Evolutionary conservation across 2,329 filamentous ascomycete species (phyloP), one percentile per base, ranked within the genome.

Genomic region (Sarocladiaceae sp.): DNA sequence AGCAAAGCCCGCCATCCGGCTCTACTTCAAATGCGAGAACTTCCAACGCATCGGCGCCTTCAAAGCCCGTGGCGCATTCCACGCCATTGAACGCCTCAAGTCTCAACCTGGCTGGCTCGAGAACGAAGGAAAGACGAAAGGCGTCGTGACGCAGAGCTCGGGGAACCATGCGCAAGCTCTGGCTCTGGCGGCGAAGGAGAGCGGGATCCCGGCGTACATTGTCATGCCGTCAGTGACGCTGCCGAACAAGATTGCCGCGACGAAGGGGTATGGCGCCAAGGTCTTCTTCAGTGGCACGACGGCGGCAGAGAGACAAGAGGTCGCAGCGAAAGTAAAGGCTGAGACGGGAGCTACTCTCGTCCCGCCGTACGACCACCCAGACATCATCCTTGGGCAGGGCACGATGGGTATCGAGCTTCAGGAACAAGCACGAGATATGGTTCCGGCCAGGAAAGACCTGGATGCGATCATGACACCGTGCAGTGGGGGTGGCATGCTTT

Each of bases 11-110:
- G 74, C 64, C 33, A 68, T 91, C 33, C 72, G 75, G 13, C 70
- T 94, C 46, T 88, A 83, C 65, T 90, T 94, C 76, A 94, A 94
- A 67, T 89, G 85, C 62, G 88, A 94, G 67, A 91, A 93, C 63
- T 70, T 84, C 24, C 88, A 94, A 66, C 77, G 78, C 43, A 80
- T 90, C 44, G 88, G 88, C 43, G 88, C 88, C 1, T 94, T 94
- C 69, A 94, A 94, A 67, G 82, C 79, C 16, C 70, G 88, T 4
- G 88, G 87, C 7, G 88, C 87, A 1, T 91, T 91, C 55, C 84
- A 91, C 64, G 85, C 87, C 1, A 58, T 90, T 34, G 72, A 78
- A 51, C 63, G 83, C 29, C 63, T 91, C 54, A 78, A 82, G 54
- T 61, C 61, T 47, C 70, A 75, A 49, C 62, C 70, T 15, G 77